phyloP scores from a whole-genome alignment of 257 asterid genomes.

The Salvia rosmarinus region DNA sequence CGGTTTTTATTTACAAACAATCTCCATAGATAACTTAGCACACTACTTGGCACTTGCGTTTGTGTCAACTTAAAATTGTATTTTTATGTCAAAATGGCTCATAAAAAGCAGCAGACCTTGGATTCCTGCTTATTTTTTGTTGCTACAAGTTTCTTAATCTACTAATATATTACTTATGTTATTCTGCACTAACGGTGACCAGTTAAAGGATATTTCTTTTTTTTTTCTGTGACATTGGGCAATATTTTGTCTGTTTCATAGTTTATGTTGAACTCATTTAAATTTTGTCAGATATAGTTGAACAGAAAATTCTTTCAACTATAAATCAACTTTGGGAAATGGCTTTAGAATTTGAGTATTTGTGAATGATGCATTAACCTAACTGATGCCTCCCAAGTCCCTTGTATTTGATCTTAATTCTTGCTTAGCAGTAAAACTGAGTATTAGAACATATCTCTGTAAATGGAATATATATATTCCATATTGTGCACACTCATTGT shows the following conservation, averaged over 20 bases:
- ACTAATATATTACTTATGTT: neutral
- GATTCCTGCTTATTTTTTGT: conserved; percentile 6
- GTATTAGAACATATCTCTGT: neutral
- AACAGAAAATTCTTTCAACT: neutral
- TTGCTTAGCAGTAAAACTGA: neutral
- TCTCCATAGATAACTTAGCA: neutral
- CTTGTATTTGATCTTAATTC: conserved; percentile 3
- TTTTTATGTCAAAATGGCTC: conserved; percentile 4
- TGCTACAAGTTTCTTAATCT: conserved; percentile 1
- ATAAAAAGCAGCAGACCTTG: neutral
- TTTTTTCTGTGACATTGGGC: neutral
- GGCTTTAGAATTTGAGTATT: neutral
- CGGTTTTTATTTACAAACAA: neutral
- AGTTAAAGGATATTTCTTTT: conserved; percentile 1
- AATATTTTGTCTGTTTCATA: neutral
- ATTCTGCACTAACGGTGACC: neutral
- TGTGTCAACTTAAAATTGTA: neutral
- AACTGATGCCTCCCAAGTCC: neutral
- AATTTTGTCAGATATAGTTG: neutral
- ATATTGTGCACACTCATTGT: conserved; percentile 4
- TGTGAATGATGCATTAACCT: neutral
- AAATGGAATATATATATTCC: neutral
- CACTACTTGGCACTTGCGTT: neutral
- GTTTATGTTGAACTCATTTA: neutral
- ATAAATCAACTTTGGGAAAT: neutral